phyloP scores from a whole-genome alignment of 306 rosid species.

The Dalbergia cochinchinensis region DNA sequence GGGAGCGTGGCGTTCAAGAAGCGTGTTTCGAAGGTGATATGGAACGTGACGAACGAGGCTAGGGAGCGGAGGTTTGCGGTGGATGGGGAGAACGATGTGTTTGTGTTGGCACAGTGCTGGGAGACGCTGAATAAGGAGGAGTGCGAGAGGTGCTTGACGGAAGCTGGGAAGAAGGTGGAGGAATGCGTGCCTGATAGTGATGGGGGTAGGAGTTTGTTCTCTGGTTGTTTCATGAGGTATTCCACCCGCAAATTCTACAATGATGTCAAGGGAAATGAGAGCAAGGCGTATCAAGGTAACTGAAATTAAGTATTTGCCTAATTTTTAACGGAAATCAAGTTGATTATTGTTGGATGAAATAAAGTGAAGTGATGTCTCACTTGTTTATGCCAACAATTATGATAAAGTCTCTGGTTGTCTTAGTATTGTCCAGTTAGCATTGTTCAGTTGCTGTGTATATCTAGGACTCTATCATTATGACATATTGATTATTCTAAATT shows the following conservation, averaged over 20 bases:
- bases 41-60: conserved; percentile 42
- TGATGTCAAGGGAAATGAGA: neutral
- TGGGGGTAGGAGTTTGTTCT: conserved; percentile 57
- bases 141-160: conserved; percentile 52
- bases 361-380: too few species aligned
- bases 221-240: conserved; percentile 68
- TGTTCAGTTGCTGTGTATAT: too few species aligned
- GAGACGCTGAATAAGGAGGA: conserved; percentile 22
- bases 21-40: conserved; percentile 7
- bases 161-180: conserved; percentile 30
- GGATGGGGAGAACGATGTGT: conserved; percentile 49
- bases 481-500: too few species aligned
- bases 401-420: too few species aligned
- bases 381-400: too few species aligned
- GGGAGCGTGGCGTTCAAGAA: neutral
- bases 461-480: too few species aligned
- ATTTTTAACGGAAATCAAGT: too few species aligned
- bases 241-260: conserved; percentile 59
- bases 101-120: conserved; percentile 79
- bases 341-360: too few species aligned
- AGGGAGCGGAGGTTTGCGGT: conserved; percentile 45
- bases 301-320: too few species aligned
- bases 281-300: too few species aligned
- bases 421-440: too few species aligned
- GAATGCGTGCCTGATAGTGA: conserved; percentile 49